Evolutionary conservation across 2,329 filamentous ascomycete genomes (phyloP), one percentile per base, ranked within the genome.

Genomic region (Clarireedia paspali): DNA sequence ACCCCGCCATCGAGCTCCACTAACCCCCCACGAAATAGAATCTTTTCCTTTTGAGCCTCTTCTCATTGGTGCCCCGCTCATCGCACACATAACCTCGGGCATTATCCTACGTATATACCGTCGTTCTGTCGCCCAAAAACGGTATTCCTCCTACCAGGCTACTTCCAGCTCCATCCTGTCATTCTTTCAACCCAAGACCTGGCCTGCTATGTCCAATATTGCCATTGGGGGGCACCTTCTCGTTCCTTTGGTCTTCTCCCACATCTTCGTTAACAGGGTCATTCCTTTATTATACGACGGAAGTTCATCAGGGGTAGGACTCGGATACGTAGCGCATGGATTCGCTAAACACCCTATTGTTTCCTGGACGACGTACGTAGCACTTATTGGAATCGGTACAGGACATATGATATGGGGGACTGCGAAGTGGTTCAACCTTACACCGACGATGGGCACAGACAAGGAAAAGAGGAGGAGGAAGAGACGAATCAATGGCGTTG

Each of bases 351-450:
- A 89, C 65, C 84, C 85, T 0, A 62, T 77, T 1, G 69, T 86
- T 7, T 82, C 87, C n/a, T 87, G 83, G 69, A 63, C 78, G 1
- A 85, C 87, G 1, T 96, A 95, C 69, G 66, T 75, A 1, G 78
- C 83, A 1, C 75, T 96, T 49, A 74, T 96, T 6, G 75, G 74
- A 15, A 72, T 85, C 0, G 87, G 84, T 0, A 84, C 81, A 24
- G 88, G 84, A 58, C 91, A 96, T 73, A 84, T 91, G 69, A 81
- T 88, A 6, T 95, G 90, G 82, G 91, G 91, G 2, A 82, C 83
- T 72, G 88, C 89, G n/a, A 87, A 83, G 70, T 96, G 89, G 88
- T 73, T 91, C 58, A 83, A 83, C 0, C 75, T 80, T 47, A 77
- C 84, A 50, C 85, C 86, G 64, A 68, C 71, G 64, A 68, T 75